Conservation (phyloP, 306 rosid genomes). For the Medicago arabica region DNA sequence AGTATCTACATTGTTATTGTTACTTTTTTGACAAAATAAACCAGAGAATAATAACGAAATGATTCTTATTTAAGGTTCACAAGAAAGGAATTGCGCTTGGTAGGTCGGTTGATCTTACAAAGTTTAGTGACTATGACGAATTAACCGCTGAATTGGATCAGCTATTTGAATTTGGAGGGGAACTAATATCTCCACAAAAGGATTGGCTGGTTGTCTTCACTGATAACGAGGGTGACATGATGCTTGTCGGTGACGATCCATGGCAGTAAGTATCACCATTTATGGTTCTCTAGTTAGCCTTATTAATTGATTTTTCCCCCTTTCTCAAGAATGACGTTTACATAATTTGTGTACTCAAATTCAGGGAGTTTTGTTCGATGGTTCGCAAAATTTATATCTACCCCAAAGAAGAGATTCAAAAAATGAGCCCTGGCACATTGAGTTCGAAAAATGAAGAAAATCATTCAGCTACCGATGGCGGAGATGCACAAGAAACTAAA, state of each 20-base stretch:
- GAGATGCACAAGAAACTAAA: slow-evolving; percentile 59
- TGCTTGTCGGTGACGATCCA: slow-evolving; percentile 99
- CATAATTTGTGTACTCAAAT: slow-evolving; percentile 9
- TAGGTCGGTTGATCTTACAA: slow-evolving; percentile 90
- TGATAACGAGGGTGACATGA: slow-evolving; percentile 93
- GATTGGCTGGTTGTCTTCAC: slow-evolving; percentile 90
- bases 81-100: slow-evolving; percentile 99
- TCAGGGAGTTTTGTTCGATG: slow-evolving; percentile 92
- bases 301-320: background rate
- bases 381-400: slow-evolving; percentile 91
- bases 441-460: slow-evolving; percentile 65
- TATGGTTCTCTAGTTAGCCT: background rate
- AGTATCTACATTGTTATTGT: background rate
- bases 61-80: slow-evolving; percentile 74
- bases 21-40: background rate
- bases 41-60: slow-evolving; percentile 22
- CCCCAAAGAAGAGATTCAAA: slow-evolving; percentile 92
- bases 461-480: slow-evolving; percentile 53
- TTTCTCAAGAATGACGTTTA: background rate
- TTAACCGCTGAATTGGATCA: slow-evolving; percentile 79
- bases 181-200: slow-evolving; percentile 65
- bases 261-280: slow-evolving; percentile 79
- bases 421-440: slow-evolving; percentile 81
- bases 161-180: slow-evolving; percentile 88
- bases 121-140: slow-evolving; percentile 77